Percentiles rank a stretch among this genome's conserved stretches.
Conservation (phyloP, 2,329 filamentous ascomycete species). For the Capronia americana region DNA sequence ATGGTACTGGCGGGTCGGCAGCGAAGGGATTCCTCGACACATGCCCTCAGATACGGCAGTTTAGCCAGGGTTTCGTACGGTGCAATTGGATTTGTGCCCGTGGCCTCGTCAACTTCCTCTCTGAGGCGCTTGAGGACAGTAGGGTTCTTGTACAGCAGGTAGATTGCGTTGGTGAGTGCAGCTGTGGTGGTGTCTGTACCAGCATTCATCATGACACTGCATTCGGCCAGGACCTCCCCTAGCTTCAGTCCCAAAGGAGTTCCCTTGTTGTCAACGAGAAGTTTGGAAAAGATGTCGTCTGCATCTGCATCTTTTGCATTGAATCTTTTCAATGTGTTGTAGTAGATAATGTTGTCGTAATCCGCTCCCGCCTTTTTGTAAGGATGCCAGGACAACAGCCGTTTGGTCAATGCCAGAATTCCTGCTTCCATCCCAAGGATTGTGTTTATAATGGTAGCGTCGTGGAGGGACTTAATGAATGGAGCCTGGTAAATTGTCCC, state of each 20-base stretch:
- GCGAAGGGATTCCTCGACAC: conserved; percentile 36
- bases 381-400: conserved; percentile 31
- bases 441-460: conserved; percentile 36
- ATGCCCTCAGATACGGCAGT: conserved; percentile 33
- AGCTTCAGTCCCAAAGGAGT: conserved; percentile 13
- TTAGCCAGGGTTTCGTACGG: conserved; percentile 17
- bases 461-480: conserved; percentile 36
- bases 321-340: conserved; percentile 36
- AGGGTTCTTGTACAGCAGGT: conserved; percentile 29
- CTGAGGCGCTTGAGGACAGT: conserved; percentile 21
- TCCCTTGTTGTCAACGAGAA: conserved; percentile 25
- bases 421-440: conserved; percentile 35
- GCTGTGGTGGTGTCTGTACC: conserved; percentile 33
- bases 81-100: neutral
- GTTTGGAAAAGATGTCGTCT: conserved; percentile 32
- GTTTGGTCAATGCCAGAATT: conserved; percentile 31
- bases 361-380: conserved; percentile 34
- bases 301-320: conserved; percentile 16
- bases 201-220: conserved; percentile 33
- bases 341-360: conserved; percentile 38
- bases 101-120: conserved; percentile 28
- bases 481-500: conserved; percentile 33
- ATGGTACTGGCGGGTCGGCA: conserved; percentile 29
- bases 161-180: conserved; percentile 33
- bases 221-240: conserved; percentile 32